A percentile compares a stretch with the other conserved stretches of the same genome.
Evolutionary conservation across 352 stramenopile genomes (phyloP).

Genomic region (Phytophthora boehmeriae): DNA sequence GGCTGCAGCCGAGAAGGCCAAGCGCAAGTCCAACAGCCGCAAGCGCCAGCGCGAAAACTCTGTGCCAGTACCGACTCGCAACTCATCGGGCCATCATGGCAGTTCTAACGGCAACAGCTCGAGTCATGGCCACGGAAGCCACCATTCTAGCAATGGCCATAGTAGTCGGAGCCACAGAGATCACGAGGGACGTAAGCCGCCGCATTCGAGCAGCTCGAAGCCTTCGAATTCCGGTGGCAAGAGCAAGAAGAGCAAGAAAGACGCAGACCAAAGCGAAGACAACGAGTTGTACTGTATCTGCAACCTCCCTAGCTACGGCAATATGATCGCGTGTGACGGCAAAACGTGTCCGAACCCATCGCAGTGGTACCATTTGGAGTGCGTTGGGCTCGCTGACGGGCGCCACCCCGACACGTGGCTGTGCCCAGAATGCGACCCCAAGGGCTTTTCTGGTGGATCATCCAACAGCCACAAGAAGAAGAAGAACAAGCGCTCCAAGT

Average conservation of each 20-base stretch:
- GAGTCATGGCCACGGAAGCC: constrained; percentile 23
- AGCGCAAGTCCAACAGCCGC: constrained; percentile 75
- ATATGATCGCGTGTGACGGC: constrained; percentile 90
- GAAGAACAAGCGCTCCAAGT: constrained; percentile 87
- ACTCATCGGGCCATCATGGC: constrained; percentile 20
- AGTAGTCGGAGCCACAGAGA: constrained; percentile 13
- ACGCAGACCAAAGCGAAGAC: constrained; percentile 73
- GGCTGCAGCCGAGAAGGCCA: constrained; percentile 56
- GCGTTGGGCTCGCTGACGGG: constrained; percentile 80
- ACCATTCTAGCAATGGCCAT: constrained; percentile 23
- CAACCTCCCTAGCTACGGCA: constrained; percentile 86
- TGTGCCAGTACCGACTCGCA: constrained; percentile 32
- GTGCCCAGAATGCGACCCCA: constrained; percentile 86
- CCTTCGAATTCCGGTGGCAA: constrained; percentile 33
- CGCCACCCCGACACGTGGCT: constrained; percentile 87
- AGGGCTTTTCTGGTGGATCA: constrained; percentile 59
- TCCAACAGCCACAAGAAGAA: constrained; percentile 88
- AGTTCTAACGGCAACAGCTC: constrained; percentile 1
- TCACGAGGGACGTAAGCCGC: constrained; percentile 37
- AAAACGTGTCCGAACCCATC: constrained; percentile 88
- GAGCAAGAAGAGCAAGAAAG: constrained; percentile 69
- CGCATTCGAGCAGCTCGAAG: constrained; percentile 27
- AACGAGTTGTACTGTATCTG: constrained; percentile 91
- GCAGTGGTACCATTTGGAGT: constrained; percentile 90
- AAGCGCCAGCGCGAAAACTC: constrained; percentile 74